Evolutionary conservation across 441 rosid species (phyloP).

Genomic region (Heliophila coronopifolia): DNA sequence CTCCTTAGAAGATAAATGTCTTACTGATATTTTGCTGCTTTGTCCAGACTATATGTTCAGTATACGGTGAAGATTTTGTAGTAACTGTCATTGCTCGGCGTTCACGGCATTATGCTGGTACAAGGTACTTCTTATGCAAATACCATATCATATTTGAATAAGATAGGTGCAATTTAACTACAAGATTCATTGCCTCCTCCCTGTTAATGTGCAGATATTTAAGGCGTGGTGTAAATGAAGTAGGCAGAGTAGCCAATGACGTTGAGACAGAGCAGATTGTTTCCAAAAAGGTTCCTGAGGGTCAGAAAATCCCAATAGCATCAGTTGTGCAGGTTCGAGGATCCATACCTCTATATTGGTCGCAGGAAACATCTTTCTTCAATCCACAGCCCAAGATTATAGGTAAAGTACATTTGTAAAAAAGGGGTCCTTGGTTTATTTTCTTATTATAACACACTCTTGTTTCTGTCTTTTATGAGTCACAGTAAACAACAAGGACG

Average conservation of each 20-base stretch:
- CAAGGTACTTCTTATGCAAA: constrained; percentile 46
- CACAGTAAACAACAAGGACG: constrained; percentile 51
- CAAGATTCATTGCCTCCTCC: constrained; percentile 11
- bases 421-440: background rate
- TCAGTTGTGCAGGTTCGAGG: constrained; percentile 70
- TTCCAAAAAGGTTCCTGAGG: constrained; percentile 49
- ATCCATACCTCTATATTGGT: constrained; percentile 75
- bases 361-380: constrained; percentile 61
- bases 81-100: constrained; percentile 65
- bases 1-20: background rate
- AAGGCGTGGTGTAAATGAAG: constrained; percentile 65
- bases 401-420: constrained; percentile 33
- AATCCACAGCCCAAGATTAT: constrained; percentile 63
- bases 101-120: constrained; percentile 80
- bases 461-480: constrained; percentile 15
- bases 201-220: constrained; percentile 38
- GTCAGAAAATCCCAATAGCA: constrained; percentile 40
- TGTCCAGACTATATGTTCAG: constrained; percentile 48
- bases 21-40: constrained; percentile 10
- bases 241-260: constrained; percentile 78
- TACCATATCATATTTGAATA: too few relatives aligned
- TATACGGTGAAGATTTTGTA: constrained; percentile 40
- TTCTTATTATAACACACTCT: background rate
- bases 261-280: constrained; percentile 83
- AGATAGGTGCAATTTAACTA: constrained; percentile 3